Percentiles rank a stretch among this genome's conserved stretches.
Evolutionary conservation across 176 grass and related monocot genomes (phyloP).

Genomic region (Paspalum notatum): DNA sequence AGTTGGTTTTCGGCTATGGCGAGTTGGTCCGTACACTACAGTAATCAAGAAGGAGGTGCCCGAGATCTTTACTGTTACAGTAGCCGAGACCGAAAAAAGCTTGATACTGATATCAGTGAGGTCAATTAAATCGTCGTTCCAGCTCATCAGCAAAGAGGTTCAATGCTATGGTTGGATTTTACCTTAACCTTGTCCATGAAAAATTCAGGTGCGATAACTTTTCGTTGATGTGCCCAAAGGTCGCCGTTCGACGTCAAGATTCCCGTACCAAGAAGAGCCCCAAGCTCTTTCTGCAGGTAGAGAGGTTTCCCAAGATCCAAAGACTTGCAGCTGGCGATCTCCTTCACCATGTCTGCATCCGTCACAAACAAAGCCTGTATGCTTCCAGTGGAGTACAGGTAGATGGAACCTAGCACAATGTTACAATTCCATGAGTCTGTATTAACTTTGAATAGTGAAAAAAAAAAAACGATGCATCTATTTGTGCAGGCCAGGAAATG

Average conservation of each 20-base stretch:
- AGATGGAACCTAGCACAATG: conserved; percentile 52
- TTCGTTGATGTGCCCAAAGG: conserved; percentile 75
- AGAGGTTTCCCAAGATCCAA: conserved; percentile 67
- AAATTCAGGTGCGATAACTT: conserved; percentile 73
- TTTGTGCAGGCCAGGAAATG: background rate
- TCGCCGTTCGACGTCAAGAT: conserved; percentile 69
- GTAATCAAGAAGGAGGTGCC: too few relatives aligned
- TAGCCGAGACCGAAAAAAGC: too few relatives aligned
- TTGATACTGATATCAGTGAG: too few relatives aligned
- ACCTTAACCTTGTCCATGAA: conserved; percentile 96
- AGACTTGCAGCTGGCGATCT: conserved; percentile 59
- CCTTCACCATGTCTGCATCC: conserved; percentile 70
- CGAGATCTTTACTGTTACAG: too few relatives aligned
- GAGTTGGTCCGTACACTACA: too few relatives aligned
- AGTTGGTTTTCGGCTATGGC: too few relatives aligned
- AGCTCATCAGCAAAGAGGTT: background rate
- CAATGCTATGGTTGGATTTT: conserved; percentile 29
- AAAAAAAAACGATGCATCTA: background rate
- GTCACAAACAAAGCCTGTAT: conserved; percentile 57
- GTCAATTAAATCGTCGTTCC: too few relatives aligned
- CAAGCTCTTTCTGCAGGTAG: conserved; percentile 62
- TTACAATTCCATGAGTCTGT: background rate
- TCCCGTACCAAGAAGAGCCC: conserved; percentile 67
- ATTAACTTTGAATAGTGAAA: background rate
- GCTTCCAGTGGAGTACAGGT: conserved; percentile 68